Base-by-base conservation (phyloP, 306 rosid genomes). In the Gynostemma pentaphyllum region DNA sequence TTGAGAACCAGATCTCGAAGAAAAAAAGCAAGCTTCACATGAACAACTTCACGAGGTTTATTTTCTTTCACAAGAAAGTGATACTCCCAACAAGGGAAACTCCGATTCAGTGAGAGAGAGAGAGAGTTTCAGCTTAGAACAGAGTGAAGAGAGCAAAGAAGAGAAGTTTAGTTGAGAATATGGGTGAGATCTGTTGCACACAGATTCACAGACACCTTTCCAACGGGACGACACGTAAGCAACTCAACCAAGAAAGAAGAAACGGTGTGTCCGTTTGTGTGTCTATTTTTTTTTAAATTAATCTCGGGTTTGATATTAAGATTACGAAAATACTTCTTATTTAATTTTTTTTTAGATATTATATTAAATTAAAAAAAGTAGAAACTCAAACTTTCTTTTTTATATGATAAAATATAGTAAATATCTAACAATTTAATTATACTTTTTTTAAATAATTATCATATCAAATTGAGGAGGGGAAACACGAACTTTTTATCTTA, bases 1-100 rank as follows among this genome's bases (percentile, higher is more conserved):
- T n/a, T n/a, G n/a, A n/a, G n/a, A n/a, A n/a, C 61, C 83, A 78
- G 99, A 92, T 92, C 99, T 78, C 81, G 64, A 50, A n/a, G n/a
- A n/a, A n/a, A n/a, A n/a, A n/a, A n/a, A 66, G 70, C 84, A 54
- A 84, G 79, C 73, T 82, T 86, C 89, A 72, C 96, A 82, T 92
- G 99, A 80, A n/a, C n/a, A 76, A 76, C 83, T 10, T 83, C 96
- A 86, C 88, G 84, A 78, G 88, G 44, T 51, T 37, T n/a, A n/a
- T n/a, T n/a, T 57, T 56, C 62, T 72, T 77, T 60, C 45, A 37
- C 23, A 45, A 69, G 82, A 85, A 82, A 81, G 72, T 68, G 83
- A 82, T 73, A 74, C 75, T 63, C 67, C 73, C 76, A 71, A 51
- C 72, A 18, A n/a, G n/a, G 8, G 50, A 65, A 70, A 66, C 53